Base-by-base conservation (phyloP, 495 filamentous ascomycete genomes). In the Halenospora varia region DNA sequence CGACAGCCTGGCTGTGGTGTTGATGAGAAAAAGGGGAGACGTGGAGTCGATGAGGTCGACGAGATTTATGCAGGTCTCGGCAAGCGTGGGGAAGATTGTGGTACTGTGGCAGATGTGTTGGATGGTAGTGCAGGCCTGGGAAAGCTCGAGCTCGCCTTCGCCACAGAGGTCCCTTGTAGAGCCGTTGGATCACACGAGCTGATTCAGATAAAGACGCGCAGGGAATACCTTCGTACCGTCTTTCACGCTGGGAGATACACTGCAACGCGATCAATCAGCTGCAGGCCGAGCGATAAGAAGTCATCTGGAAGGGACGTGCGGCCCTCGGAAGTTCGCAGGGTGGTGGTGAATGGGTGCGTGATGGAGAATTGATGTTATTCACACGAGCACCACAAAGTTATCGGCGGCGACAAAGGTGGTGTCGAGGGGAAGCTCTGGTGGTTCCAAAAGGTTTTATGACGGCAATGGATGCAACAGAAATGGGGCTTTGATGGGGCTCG, bases 261-360 rank as follows among this genome's bases (percentile, higher is more conserved):
- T 23, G 20, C 39, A 1, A 42, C 22, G 50, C 39, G 39, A 52
- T 35, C 49, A 56, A 44, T 50, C 57, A 47, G 54, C 20, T 13
- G 53, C 55, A 18, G 39, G 25, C 15, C 42, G 35, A 47, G 57
- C 57, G 55, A 59, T 62, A 51, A 55, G 51, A 56, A 26, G 48
- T 62, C 50, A 62, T 57, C 51, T 51, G 51, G 22, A 58, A 4
- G 19, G 18, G 51, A 51, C 51, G 51, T 44, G 40, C 11, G 40
- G 60, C 18, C 26, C 50, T 44, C 26, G 18, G 19, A 10, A 15
- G 18, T 19, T 13, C 13, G 44, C 11, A 10, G 6, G 20, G 20
- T n/a, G 42, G 44, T 24, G 22, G 42, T 10, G 42, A 40, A n/a
- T 40, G 9, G 35, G 9, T 9, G n/a, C n/a, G 19, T 8, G 42